Conservation (phyloP, 2,329 filamentous ascomycete genomes). For the Xylariaceae sp. region DNA sequence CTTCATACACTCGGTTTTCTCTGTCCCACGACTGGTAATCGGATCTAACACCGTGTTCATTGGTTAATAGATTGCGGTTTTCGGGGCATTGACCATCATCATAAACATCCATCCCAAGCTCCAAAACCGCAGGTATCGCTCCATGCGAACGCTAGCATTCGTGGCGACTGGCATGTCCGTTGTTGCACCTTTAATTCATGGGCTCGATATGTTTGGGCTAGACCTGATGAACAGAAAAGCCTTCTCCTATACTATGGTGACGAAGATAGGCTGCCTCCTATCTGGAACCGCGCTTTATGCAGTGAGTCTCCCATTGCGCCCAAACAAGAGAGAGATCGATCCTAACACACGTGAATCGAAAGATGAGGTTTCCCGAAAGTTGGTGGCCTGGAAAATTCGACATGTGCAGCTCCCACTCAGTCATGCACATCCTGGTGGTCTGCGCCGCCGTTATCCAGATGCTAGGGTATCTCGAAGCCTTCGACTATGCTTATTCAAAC, state of each 20-base stretch:
- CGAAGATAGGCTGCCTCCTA: constrained; percentile 34
- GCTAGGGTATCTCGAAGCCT: constrained; percentile 30
- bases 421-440: constrained; percentile 44
- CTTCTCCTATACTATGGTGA: constrained; percentile 40
- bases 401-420: constrained; percentile 43
- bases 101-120: constrained; percentile 34
- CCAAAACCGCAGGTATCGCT: constrained; percentile 34
- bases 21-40: too few species aligned
- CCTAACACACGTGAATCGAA: constrained; percentile 1
- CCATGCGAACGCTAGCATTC: constrained; percentile 34
- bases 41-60: background rate
- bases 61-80: constrained; percentile 30
- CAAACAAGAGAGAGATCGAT: background rate
- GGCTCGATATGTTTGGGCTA: constrained; percentile 34
- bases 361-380: constrained; percentile 41
- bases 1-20: background rate
- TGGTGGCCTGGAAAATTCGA: constrained; percentile 41
- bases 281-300: constrained; percentile 37
- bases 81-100: constrained; percentile 32
- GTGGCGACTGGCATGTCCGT: constrained; percentile 37
- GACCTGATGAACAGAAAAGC: constrained; percentile 32
- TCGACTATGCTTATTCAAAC: constrained; percentile 26
- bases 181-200: constrained; percentile 37
- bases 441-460: constrained; percentile 38
- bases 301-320: constrained; percentile 28